Evolutionary conservation across 2,329 filamentous ascomycete genomes (phyloP).

Genomic region (Cryphonectria carpinicola): DNA sequence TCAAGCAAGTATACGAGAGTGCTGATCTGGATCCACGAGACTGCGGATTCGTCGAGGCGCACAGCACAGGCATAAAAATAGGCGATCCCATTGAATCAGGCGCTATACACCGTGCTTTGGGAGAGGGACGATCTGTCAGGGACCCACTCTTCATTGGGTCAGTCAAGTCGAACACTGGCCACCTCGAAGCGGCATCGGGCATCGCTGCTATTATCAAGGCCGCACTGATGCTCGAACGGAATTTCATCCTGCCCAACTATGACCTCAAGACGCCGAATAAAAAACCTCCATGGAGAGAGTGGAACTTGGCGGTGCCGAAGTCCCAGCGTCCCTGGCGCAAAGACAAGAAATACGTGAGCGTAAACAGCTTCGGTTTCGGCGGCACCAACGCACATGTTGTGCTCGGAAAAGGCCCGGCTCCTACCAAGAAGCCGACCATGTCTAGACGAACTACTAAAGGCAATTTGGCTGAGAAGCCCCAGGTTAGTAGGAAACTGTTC

Average conservation of each 20-base stretch:
- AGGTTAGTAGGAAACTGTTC: slow-evolving; percentile 45
- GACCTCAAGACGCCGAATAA: slow-evolving; percentile 55
- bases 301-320: slow-evolving; percentile 53
- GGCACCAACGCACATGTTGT: slow-evolving; percentile 51
- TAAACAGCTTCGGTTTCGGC: slow-evolving; percentile 55
- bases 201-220: slow-evolving; percentile 57
- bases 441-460: slow-evolving; percentile 33
- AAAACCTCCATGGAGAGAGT: slow-evolving; percentile 53
- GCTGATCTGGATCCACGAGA: slow-evolving; percentile 45
- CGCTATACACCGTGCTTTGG: slow-evolving; percentile 45
- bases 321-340: slow-evolving; percentile 50
- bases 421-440: slow-evolving; percentile 35
- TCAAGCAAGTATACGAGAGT: slow-evolving; percentile 47
- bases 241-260: slow-evolving; percentile 53
- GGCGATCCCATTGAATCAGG: slow-evolving; percentile 51
- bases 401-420: slow-evolving; percentile 43
- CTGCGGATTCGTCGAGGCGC: slow-evolving; percentile 48
- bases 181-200: slow-evolving; percentile 55
- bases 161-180: slow-evolving; percentile 49
- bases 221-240: slow-evolving; percentile 54
- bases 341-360: slow-evolving; percentile 53
- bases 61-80: slow-evolving; percentile 52
- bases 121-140: slow-evolving; percentile 32
- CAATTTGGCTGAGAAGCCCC: slow-evolving; percentile 34
- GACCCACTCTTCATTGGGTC: slow-evolving; percentile 41